phyloP scores from a whole-genome alignment of 2,329 filamentous ascomycete genomes.

The Diaporthe ilicicola region DNA sequence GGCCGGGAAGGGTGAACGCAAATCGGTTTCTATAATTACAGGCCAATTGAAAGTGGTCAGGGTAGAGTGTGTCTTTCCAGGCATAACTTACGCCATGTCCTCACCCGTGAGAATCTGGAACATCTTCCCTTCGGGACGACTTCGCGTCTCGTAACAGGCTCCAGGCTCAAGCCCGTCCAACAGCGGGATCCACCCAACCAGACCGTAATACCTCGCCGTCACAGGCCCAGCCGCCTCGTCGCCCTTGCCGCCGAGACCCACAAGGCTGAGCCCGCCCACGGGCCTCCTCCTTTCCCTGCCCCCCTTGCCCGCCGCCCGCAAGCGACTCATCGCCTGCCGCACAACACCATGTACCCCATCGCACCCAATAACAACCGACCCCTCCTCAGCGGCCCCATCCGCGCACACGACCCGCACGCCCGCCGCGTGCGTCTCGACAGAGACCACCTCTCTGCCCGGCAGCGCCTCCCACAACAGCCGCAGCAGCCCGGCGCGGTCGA shows the following conservation, averaged over 20 bases:
- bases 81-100: background rate
- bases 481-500: conserved; percentile 33
- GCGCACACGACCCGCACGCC: conserved; percentile 32
- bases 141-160: conserved; percentile 7
- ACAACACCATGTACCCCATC: conserved; percentile 37
- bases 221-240: conserved; percentile 4
- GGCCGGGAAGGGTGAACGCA: no score
- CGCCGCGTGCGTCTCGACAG: conserved; percentile 17
- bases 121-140: background rate
- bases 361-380: conserved; percentile 36
- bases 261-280: background rate
- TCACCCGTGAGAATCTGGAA: conserved; percentile 1
- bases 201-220: conserved; percentile 28
- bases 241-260: background rate
- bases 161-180: conserved; percentile 8
- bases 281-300: background rate
- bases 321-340: conserved; percentile 27
- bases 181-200: conserved; percentile 21
- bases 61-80: background rate
- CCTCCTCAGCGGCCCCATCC: conserved; percentile 34
- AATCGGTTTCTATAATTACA: no score
- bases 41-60: background rate
- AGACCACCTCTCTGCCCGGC: conserved; percentile 33
- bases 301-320: conserved; percentile 11
- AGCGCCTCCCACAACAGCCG: conserved; percentile 33